Base-by-base conservation (phyloP, 345 rosid genomes). In the Euphorbia lathyris region DNA sequence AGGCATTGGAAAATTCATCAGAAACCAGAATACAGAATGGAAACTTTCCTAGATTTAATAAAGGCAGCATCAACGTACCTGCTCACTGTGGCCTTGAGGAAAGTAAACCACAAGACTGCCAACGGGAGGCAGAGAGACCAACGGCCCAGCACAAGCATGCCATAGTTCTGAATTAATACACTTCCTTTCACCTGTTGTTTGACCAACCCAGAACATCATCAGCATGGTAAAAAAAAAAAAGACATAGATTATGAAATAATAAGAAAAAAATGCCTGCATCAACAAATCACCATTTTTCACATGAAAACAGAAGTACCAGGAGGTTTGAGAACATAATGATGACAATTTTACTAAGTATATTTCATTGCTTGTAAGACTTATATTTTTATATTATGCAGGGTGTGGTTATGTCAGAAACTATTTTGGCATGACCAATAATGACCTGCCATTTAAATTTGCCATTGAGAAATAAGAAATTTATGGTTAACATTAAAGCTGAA, bases 1-100 rank as follows among this genome's bases (percentile, higher is more conserved):
- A 17, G 27, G 48, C 70, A 64, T 32, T 42, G 45, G 70, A 72
- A 73, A 27, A 36, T 61, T 42, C 26, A 71, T 75, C 40, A 73
- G 67, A 65, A 55, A 68, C 64, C 40, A 64, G 23, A 76, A 60
- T 62, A 16, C 38, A 68, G 34, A 71, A 43, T 50, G 52, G 23
- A 38, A 36, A 45, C 53, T 69, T 59, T 29, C 51, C 30, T 58
- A 58, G 51, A 74, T 58, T 45, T 59, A 70, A 70, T 42, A 70
- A 72, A 70, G 22, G 69, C 2, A 67, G 73, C 83, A 4, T 72
- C 1, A 67, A 74, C 83, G 3, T 74, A 91, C 98, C 77, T 91
- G 98, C 81, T 93, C 97, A 26, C 98, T 93, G 73, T 93, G 98
- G 79, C 98, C 98, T 79, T 93, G 98, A 60, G 98, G 98, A 75